Percentiles rank a stretch among this genome's conserved stretches.
These are phyloP conservation scores for Candolleomyces eurysporus DNA, from an alignment of 768 basidiomycete genomes.

Conservation along the genomic window DNA sequence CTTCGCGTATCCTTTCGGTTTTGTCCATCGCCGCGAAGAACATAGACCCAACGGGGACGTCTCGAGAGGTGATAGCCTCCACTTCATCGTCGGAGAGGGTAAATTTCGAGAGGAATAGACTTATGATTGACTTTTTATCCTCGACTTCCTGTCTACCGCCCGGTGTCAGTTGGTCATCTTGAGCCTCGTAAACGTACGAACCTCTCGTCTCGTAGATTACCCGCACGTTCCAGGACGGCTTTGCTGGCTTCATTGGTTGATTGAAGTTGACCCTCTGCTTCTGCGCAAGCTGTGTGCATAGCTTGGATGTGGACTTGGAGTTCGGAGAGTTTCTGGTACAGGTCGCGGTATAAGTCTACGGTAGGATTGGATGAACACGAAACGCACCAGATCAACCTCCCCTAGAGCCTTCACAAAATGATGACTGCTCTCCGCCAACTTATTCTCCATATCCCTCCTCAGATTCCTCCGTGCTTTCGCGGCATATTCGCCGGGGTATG, in stretches of 20 bases:
- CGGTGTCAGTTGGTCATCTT: slow-evolving; percentile 1
- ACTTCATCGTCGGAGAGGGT: slow-evolving; percentile 75
- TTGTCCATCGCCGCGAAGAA: slow-evolving; percentile 90
- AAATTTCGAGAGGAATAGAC: slow-evolving; percentile 80
- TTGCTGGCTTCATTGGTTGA: slow-evolving; percentile 77
- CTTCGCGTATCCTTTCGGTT: slow-evolving; percentile 75
- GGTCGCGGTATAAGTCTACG: neutral
- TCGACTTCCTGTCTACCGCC: slow-evolving; percentile 62
- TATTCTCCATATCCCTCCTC: slow-evolving; percentile 80
- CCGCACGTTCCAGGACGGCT: slow-evolving; percentile 79
- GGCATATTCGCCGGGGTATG: slow-evolving; percentile 60
- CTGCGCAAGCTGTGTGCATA: slow-evolving; percentile 82
- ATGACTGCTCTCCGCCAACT: slow-evolving; percentile 76
- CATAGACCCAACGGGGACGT: slow-evolving; percentile 66
- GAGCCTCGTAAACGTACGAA: slow-evolving; percentile 25
- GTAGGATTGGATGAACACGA: neutral
- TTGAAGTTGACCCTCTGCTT: slow-evolving; percentile 74
- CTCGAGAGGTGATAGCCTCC: slow-evolving; percentile 72
- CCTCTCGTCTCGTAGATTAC: slow-evolving; percentile 73
- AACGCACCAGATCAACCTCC: slow-evolving; percentile 85
- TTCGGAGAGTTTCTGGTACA: slow-evolving; percentile 75
- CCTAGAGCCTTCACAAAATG: slow-evolving; percentile 83
- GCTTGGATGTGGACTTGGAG: slow-evolving; percentile 73
- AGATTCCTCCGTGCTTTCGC: slow-evolving; percentile 75
- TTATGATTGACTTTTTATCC: slow-evolving; percentile 69